These are phyloP conservation scores for Malassezia vespertilionis DNA, from an alignment of 1,284 basidiomycete species.

Conservation along the genomic window DNA sequence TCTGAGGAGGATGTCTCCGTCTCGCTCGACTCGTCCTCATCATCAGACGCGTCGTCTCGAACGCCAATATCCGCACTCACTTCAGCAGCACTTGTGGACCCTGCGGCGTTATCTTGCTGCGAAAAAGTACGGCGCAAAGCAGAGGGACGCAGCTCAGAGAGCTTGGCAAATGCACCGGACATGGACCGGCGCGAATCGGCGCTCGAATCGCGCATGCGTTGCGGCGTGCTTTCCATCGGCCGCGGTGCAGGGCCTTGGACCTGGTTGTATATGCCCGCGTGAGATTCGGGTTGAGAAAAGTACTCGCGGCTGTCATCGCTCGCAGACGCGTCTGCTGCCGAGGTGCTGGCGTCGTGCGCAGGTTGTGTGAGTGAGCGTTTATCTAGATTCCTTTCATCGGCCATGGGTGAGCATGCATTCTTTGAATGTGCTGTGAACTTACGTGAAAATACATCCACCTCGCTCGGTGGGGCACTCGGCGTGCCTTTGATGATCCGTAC, in stretches of 20 bases:
- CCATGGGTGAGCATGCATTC: too few relatives aligned
- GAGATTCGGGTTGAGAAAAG: constrained; percentile 18
- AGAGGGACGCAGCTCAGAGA: constrained; percentile 29
- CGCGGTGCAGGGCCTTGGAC: constrained; percentile 11
- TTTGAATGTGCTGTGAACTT: neutral
- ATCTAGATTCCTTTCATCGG: constrained; percentile 4
- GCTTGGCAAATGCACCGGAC: constrained; percentile 22
- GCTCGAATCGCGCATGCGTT: constrained; percentile 1
- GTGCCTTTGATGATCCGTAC: constrained; percentile 3
- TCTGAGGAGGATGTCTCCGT: constrained; percentile 5
- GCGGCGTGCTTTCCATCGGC: constrained; percentile 12
- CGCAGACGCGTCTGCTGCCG: neutral
- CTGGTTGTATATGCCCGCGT: neutral
- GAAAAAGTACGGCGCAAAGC: constrained; percentile 27
- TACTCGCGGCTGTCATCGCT: constrained; percentile 1
- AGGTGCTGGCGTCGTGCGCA: too few relatives aligned
- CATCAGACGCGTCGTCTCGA: neutral
- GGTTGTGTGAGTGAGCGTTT: neutral
- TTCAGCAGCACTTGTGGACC: neutral
- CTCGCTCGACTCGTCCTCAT: neutral
- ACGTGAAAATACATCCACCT: constrained; percentile 2
- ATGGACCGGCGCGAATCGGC: constrained; percentile 1
- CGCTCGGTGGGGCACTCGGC: neutral
- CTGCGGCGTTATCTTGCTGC: constrained; percentile 21
- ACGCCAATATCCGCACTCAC: neutral